Conservation (phyloP, 768 basidiomycete genomes). For the Daedaleopsis sinensis region DNA sequence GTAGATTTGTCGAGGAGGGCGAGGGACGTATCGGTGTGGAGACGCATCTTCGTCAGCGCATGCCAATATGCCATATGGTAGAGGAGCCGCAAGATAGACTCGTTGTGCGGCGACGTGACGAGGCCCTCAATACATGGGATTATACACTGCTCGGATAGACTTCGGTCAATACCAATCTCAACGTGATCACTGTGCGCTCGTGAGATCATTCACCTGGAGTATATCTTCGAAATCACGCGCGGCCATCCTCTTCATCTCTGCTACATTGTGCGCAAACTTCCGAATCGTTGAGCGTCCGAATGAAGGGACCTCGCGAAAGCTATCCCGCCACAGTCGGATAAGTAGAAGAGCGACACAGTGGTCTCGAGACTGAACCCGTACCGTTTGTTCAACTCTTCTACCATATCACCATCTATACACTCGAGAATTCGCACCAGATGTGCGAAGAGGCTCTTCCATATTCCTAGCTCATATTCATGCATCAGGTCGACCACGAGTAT, state of each 20-base stretch:
- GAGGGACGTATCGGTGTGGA: slow-evolving; percentile 36
- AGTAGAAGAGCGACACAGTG: background rate
- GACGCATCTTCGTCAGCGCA: slow-evolving; percentile 35
- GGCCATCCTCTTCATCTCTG: slow-evolving; percentile 28
- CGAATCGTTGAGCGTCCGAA: slow-evolving; percentile 31
- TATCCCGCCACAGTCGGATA: background rate
- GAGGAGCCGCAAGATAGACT: slow-evolving; percentile 21
- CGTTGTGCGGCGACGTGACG: slow-evolving; percentile 29
- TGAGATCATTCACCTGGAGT: slow-evolving; percentile 26
- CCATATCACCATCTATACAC: slow-evolving; percentile 2
- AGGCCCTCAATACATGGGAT: slow-evolving; percentile 40
- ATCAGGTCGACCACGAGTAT: slow-evolving; percentile 35
- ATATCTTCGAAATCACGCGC: slow-evolving; percentile 33
- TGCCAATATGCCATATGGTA: slow-evolving; percentile 38
- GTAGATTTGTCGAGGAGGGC: slow-evolving; percentile 23
- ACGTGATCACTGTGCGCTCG: too few species aligned
- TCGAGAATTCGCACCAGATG: slow-evolving; percentile 41
- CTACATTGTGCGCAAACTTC: slow-evolving; percentile 26
- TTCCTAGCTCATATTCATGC: slow-evolving; percentile 39
- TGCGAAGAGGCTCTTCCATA: slow-evolving; percentile 32
- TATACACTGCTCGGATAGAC: slow-evolving; percentile 28
- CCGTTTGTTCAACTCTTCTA: slow-evolving; percentile 19
- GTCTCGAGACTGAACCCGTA: slow-evolving; percentile 10
- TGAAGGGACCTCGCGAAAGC: slow-evolving; percentile 27
- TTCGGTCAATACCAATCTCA: background rate